Evolutionary conservation across 2,329 filamentous ascomycete species (phyloP).

Genomic region (Rachicladosporium sp.): DNA sequence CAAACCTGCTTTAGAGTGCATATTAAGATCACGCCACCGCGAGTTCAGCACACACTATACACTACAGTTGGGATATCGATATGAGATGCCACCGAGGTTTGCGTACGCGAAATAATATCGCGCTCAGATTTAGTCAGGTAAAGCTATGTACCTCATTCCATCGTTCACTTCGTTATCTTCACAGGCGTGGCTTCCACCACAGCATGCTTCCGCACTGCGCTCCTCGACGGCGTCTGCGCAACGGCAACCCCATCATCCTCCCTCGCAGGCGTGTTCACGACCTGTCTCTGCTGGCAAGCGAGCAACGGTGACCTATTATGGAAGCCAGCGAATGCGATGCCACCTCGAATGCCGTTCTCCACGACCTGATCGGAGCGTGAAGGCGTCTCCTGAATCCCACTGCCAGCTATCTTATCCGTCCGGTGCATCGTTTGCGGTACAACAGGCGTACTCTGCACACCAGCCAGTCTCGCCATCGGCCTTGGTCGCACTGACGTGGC

Average conservation of each 20-base stretch:
- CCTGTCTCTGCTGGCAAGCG: conserved; percentile 5
- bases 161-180: neutral
- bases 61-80: too few species aligned
- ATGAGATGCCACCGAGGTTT: too few species aligned
- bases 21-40: too few species aligned
- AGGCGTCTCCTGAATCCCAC: conserved; percentile 30
- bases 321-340: neutral
- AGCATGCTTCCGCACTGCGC: too few species aligned
- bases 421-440: conserved; percentile 2
- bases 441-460: neutral
- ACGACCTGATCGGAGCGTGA: conserved; percentile 12
- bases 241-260: neutral
- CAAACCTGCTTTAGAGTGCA: too few species aligned
- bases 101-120: too few species aligned
- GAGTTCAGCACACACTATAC: too few species aligned
- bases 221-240: neutral
- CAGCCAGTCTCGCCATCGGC: neutral
- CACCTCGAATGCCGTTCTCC: neutral
- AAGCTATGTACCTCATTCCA: too few species aligned
- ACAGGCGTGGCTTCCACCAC: conserved; percentile 6
- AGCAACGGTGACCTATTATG: conserved; percentile 12
- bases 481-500: conserved; percentile 1
- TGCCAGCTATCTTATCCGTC: conserved; percentile 3
- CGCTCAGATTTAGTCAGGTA: too few species aligned
- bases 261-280: conserved; percentile 8